These are phyloP conservation scores for Leccinum boreale DNA, from an alignment of 768 basidiomycete species.

Conservation along the genomic window DNA sequence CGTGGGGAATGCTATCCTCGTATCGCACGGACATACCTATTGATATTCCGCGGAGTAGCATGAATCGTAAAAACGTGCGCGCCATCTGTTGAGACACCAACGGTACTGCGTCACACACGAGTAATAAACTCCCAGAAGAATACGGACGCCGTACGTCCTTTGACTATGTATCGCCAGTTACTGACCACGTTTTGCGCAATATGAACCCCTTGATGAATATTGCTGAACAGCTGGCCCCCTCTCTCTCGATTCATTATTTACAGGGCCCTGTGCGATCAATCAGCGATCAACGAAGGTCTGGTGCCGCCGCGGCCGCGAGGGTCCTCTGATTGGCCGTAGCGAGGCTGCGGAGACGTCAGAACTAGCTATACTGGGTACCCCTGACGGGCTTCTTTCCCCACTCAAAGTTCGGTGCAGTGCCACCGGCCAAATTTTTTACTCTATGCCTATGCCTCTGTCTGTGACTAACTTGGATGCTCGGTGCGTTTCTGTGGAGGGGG, in stretches of 20 bases:
- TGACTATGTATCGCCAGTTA: neutral
- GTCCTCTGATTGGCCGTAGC: slow-evolving; percentile 6
- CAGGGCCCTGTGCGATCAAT: slow-evolving; percentile 8
- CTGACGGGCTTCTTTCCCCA: slow-evolving; percentile 1
- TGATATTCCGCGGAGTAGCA: neutral
- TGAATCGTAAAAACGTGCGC: neutral
- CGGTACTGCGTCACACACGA: slow-evolving; percentile 7
- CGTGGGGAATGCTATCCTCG: slow-evolving; percentile 1
- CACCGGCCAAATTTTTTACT: slow-evolving; percentile 1
- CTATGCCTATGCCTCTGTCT: neutral
- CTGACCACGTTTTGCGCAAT: neutral
- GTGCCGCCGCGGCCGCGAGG: slow-evolving; percentile 14
- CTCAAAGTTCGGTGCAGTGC: slow-evolving; percentile 19
- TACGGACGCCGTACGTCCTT: slow-evolving; percentile 8
- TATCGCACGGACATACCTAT: neutral
- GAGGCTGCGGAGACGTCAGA: neutral
- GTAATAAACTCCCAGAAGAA: slow-evolving; percentile 1
- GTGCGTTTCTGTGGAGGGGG: slow-evolving; percentile 2
- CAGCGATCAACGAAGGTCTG: slow-evolving; percentile 7
- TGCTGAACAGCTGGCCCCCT: neutral
- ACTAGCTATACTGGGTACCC: slow-evolving; percentile 2
- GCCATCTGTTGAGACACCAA: neutral
- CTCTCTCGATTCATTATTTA: neutral
- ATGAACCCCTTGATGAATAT: neutral
- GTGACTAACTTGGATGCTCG: neutral